phyloP scores from a whole-genome alignment of 2,329 filamentous ascomycete species.

The Fusarium continuum region DNA sequence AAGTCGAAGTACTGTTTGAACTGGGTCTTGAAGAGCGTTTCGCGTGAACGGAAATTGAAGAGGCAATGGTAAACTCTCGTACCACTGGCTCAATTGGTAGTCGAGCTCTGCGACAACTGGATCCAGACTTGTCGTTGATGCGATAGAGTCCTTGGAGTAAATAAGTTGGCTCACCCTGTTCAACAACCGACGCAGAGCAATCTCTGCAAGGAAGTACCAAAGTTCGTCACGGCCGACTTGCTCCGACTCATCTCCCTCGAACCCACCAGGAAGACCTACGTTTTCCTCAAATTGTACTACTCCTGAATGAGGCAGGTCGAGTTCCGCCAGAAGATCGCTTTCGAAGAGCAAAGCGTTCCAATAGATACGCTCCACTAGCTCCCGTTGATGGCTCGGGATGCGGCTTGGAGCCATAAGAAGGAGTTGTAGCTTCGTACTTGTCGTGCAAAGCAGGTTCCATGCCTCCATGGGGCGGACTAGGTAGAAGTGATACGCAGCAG shows the following conservation, averaged over 20 bases:
- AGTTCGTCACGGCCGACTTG: slow-evolving; percentile 77
- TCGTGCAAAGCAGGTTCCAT: slow-evolving; percentile 81
- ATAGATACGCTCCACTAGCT: slow-evolving; percentile 80
- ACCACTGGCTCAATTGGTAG: slow-evolving; percentile 86
- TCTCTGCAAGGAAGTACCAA: slow-evolving; percentile 88
- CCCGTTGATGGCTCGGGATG: slow-evolving; percentile 74
- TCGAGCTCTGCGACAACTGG: slow-evolving; percentile 83
- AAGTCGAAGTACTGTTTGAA: slow-evolving; percentile 81
- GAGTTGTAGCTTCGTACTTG: slow-evolving; percentile 83
- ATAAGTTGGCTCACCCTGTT: slow-evolving; percentile 83
- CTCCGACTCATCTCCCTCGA: slow-evolving; percentile 74
- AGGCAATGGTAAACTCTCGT: slow-evolving; percentile 77
- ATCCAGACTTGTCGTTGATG: slow-evolving; percentile 76
- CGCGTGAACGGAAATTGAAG: slow-evolving; percentile 81
- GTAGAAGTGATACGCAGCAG: slow-evolving; percentile 84
- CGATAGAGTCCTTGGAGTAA: slow-evolving; percentile 77
- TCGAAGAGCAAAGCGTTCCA: slow-evolving; percentile 87
- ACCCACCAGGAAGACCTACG: slow-evolving; percentile 80
- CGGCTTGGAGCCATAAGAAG: slow-evolving; percentile 77
- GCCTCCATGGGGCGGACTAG: slow-evolving; percentile 83
- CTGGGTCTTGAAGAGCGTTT: slow-evolving; percentile 72
- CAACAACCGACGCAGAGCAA: slow-evolving; percentile 78
- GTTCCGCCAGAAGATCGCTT: slow-evolving; percentile 79
- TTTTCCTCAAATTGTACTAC: slow-evolving; percentile 85
- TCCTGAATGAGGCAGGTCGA: slow-evolving; percentile 83